phyloP scores from a whole-genome alignment of 2,329 filamentous ascomycete species.

The Bisporella sp. region DNA sequence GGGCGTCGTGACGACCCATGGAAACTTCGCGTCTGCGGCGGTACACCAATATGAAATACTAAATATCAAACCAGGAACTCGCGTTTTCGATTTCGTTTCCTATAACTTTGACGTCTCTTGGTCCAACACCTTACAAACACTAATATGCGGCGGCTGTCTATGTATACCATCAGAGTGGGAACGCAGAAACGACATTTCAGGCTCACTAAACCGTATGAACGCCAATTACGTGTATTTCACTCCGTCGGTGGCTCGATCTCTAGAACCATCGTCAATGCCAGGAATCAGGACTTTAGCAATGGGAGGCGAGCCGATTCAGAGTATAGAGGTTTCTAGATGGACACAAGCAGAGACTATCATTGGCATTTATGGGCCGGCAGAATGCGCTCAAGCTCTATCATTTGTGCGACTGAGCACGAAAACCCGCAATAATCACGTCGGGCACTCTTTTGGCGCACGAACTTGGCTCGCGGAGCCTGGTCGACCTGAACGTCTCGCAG shows the following conservation, averaged over 20 bases:
- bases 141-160: slow-evolving; percentile 31
- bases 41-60: neutral
- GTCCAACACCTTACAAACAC: slow-evolving; percentile 16
- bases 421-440: slow-evolving; percentile 6
- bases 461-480: slow-evolving; percentile 30
- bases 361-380: slow-evolving; percentile 31
- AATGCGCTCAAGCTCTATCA: slow-evolving; percentile 6
- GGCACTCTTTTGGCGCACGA: slow-evolving; percentile 2
- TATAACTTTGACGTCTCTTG: slow-evolving; percentile 29
- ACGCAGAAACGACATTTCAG: slow-evolving; percentile 29
- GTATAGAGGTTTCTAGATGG: slow-evolving; percentile 31
- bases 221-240: slow-evolving; percentile 18
- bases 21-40: neutral
- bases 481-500: slow-evolving; percentile 7
- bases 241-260: slow-evolving; percentile 18
- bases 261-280: slow-evolving; percentile 14
- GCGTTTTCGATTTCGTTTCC: slow-evolving; percentile 4
- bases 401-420: slow-evolving; percentile 9
- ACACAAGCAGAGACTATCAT: slow-evolving; percentile 31
- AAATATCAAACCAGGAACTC: neutral
- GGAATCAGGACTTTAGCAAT: slow-evolving; percentile 14
- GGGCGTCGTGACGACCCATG: slow-evolving; percentile 17
- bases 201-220: slow-evolving; percentile 15
- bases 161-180: slow-evolving; percentile 33
- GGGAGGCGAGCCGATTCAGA: slow-evolving; percentile 27